These are phyloP conservation scores for Geranomyces michiganensis DNA, from an alignment of 192 early-diverging fungal species.

Conservation along the genomic window DNA sequence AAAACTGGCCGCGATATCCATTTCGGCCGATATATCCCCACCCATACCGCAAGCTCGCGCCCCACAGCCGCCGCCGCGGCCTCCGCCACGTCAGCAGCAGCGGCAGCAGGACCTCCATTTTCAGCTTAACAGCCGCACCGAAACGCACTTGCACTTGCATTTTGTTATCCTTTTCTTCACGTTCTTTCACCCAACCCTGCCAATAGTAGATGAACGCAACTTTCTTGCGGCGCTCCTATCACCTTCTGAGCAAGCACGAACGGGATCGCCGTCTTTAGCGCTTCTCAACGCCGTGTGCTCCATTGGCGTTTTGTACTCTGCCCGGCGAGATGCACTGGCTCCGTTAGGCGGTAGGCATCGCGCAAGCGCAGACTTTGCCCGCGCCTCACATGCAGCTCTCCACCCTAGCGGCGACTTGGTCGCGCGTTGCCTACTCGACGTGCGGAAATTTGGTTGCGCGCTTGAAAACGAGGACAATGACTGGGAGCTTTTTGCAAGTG, in stretches of 20 bases:
- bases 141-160: slow-evolving; percentile 34
- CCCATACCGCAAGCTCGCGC: too few relatives aligned
- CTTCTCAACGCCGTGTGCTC: slow-evolving; percentile 44
- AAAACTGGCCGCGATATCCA: too few relatives aligned
- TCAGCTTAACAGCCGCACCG: background rate
- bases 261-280: background rate
- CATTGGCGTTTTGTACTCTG: slow-evolving; percentile 38
- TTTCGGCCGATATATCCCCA: too few relatives aligned
- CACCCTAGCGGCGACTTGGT: background rate
- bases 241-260: background rate
- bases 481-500: slow-evolving; percentile 8
- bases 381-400: background rate
- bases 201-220: slow-evolving; percentile 36
- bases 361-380: background rate
- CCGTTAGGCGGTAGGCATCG: background rate
- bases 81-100: too few relatives aligned
- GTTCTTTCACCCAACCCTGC: slow-evolving; percentile 41
- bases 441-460: background rate
- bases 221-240: slow-evolving; percentile 40
- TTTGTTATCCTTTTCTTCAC: slow-evolving; percentile 39
- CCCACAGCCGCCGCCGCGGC: too few relatives aligned
- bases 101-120: too few relatives aligned
- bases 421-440: slow-evolving; percentile 14
- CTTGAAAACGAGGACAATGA: background rate
- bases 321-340: background rate